Conservation (phyloP, 441 rosid species). For the Metrosideros polymorpha region DNA sequence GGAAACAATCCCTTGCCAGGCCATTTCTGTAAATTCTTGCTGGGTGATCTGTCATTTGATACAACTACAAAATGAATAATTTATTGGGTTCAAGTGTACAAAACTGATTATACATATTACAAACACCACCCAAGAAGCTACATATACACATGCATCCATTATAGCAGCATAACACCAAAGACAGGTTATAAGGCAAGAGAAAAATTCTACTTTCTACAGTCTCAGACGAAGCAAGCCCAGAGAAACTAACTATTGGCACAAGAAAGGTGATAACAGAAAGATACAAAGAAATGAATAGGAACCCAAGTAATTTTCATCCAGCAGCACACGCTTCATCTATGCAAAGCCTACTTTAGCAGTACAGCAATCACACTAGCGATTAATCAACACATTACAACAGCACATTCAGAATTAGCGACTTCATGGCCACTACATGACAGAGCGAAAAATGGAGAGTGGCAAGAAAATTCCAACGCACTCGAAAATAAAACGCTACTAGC, state of each 20-base stretch:
- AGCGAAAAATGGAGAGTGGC: not conserved
- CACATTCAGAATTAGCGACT: not conserved
- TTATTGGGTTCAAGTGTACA: not conserved
- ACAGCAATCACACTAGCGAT: not conserved
- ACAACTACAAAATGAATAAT: not conserved
- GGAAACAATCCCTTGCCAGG: slow-evolving; percentile 95
- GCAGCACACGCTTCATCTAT: too few relatives aligned
- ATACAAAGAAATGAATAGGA: too few relatives aligned
- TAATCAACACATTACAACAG: not conserved
- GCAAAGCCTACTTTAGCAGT: not conserved
- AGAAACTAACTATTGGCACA: too few relatives aligned
- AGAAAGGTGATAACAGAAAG: too few relatives aligned
- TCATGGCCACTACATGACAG: too few relatives aligned
- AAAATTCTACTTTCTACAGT: too few relatives aligned
- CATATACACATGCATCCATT: not conserved
- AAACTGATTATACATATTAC: not conserved
- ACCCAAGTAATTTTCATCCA: too few relatives aligned
- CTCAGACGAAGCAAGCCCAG: too few relatives aligned
- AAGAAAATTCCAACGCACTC: not conserved
- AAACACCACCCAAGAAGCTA: not conserved
- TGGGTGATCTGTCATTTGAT: slow-evolving; percentile 57
- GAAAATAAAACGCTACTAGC: not conserved
- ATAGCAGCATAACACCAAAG: not conserved
- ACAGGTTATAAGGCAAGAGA: too few relatives aligned
- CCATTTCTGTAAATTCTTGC: slow-evolving; percentile 97